Base-by-base conservation (phyloP, 176 grass and related monocot species). In the Coix lacrymajobi region DNA sequence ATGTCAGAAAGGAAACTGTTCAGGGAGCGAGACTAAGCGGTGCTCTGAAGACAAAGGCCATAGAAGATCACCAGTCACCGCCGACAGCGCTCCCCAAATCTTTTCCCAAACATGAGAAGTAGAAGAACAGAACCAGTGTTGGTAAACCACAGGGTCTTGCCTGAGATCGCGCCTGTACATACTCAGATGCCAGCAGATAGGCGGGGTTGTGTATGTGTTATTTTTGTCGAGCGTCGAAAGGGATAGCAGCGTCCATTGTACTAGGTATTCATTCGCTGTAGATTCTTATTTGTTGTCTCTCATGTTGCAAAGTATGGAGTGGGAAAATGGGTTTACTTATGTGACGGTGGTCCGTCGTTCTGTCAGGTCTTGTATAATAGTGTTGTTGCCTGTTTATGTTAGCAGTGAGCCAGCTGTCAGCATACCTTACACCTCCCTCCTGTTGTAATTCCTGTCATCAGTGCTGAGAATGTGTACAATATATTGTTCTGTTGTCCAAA, bases 251-350 rank as follows among this genome's bases (percentile, higher is more conserved):
- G 46, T 52, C 87, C 82, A 84, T 71, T 87, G 74, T 92, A 72
- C 70, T 80, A 92, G 81, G 87, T 87, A 94, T 94, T 94, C 92
- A 83, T 92, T 87, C 19, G 29, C 44, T 89, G 77, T 85, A 89
- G 75, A 84, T 86, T 86, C 69, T 81, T 66, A 10, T 57, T 57
- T 54, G n/a, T 60, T 29, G 1, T 29, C 26, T 64, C 34, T 51
- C 57, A 62, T 61, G 72, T 73, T 84, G 68, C 51, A 39, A 48
- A 79, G 65, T 51, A 67, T 87, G 75, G 77, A 79, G 82, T 79
- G 79, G 29, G 28, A 74, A 51, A 30, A 62, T 13, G 60, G 29
- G 71, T 86, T 26, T 71, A 41, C 66, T 76, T 78, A 44, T 78
- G 38, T 62, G 52, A 38, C 8, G 64, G 71, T 34, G 71, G 3